A percentile compares a stretch with the other conserved stretches of the same genome.
These are phyloP conservation scores for Syzygium syzygioides DNA, from an alignment of 441 rosid genomes.

Conservation along the genomic window DNA sequence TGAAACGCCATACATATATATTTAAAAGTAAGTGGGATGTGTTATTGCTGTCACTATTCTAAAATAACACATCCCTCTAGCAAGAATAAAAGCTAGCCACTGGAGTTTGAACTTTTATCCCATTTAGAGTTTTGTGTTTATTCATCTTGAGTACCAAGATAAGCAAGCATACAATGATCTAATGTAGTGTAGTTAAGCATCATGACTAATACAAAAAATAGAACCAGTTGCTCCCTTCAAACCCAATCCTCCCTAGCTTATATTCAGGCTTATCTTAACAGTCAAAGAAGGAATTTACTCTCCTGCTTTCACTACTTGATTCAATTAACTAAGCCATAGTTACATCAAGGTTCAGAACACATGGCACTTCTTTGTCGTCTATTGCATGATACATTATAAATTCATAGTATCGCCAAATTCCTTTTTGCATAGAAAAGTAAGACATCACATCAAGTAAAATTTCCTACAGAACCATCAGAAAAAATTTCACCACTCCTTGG, in stretches of 20 bases:
- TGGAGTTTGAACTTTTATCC: not conserved
- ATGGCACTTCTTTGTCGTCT: not conserved
- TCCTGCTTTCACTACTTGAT: not conserved
- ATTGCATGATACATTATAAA: not conserved
- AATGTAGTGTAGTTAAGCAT: not conserved
- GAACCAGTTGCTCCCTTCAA: not conserved
- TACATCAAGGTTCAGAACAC: not conserved
- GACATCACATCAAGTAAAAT: not conserved
- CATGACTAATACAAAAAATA: not conserved
- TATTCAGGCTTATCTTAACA: not conserved
- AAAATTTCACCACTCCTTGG: not conserved
- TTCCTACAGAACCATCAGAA: not conserved
- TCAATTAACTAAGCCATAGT: not conserved
- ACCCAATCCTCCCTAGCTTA: not conserved
- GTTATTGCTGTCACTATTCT: not conserved
- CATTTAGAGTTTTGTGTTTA: not conserved
- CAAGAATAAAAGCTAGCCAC: not conserved
- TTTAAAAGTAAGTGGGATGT: not conserved
- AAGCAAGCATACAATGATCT: not conserved
- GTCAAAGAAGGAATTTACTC: not conserved
- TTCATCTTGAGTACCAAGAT: not conserved
- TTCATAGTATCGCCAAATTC: not conserved
- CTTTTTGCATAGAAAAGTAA: not conserved
- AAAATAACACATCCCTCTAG: not conserved
- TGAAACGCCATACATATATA: not conserved